phyloP scores from a whole-genome alignment of 805 yeast genomes.

The Monosporozyma aquatica region DNA sequence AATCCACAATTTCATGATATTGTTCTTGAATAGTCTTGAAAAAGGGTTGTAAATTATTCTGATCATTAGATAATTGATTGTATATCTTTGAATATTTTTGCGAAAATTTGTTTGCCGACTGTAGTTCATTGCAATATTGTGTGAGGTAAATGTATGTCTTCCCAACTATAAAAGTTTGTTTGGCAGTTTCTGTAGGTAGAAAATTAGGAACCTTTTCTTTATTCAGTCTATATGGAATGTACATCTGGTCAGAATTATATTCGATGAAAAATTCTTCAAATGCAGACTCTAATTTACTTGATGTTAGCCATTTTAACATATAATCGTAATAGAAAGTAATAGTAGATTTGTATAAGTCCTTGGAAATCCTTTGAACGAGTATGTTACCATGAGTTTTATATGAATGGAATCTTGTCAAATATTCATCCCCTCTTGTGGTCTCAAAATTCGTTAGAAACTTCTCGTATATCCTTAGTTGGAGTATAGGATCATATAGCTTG shows the following conservation, averaged over 20 bases:
- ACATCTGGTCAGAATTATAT: constrained; percentile 6
- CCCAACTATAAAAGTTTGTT: constrained; percentile 57
- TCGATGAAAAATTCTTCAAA: constrained; percentile 55
- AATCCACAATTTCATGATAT: constrained; percentile 44
- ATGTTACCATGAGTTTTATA: constrained; percentile 58
- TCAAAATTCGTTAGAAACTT: constrained; percentile 34
- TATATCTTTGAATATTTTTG: constrained; percentile 19
- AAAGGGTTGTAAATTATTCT: constrained; percentile 14
- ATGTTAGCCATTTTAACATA: constrained; percentile 55
- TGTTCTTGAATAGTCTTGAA: constrained; percentile 34
- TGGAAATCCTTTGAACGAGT: constrained; percentile 37
- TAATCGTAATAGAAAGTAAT: constrained; percentile 53
- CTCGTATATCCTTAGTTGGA: constrained; percentile 49
- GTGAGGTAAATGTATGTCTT: constrained; percentile 57
- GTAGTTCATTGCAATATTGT: constrained; percentile 54
- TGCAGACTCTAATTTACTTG: constrained; percentile 52
- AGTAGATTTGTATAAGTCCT: constrained; percentile 36
- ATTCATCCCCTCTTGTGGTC: constrained; percentile 37
- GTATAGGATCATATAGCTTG: constrained; percentile 42
- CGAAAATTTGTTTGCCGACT: constrained; percentile 48
- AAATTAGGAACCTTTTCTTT: constrained; percentile 32
- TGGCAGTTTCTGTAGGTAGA: constrained; percentile 33
- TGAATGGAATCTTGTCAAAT: constrained; percentile 44
- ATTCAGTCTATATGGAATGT: constrained; percentile 10
- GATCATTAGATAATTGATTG: constrained; percentile 3